Base-by-base conservation (phyloP, 768 basidiomycete genomes). In the Lactarius deliciosus region DNA sequence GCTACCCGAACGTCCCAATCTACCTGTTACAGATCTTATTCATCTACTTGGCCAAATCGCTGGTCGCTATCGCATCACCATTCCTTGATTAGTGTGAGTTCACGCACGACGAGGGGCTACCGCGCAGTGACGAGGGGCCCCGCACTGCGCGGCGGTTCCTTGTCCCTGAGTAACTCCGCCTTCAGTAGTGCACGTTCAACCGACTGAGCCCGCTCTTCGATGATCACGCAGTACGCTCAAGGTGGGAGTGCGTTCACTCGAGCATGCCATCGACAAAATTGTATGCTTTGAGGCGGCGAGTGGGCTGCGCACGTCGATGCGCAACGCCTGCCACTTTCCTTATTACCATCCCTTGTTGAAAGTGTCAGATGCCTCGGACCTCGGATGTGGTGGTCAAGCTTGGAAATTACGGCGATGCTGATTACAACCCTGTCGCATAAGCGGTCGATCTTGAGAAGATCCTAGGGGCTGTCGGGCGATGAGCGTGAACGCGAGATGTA, bases 91-190 rank as follows among this genome's bases (percentile, higher is more conserved):
- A 96, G 45, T 95, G 94, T 73, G 95, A 91, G 91, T 94, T 94
- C 73, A 94, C 92, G 0, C 89, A 93, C 64, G 88, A 90, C 70
- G 96, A 97, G 81, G 96, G 96, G 78, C 97, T 58, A n/a, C n/a
- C n/a, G n/a, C n/a, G n/a, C n/a, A n/a, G n/a, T n/a, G n/a, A n/a
- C n/a, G n/a, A n/a, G n/a, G n/a, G n/a, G n/a, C n/a, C n/a, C n/a
- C n/a, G n/a, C n/a, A n/a, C n/a, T n/a, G 92, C 94, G 0, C 83
- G 85, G 45, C 85, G 87, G 38, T 96, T 94, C 81, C 83, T 98
- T 38, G 79, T 97, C 2, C 93, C 95, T 6, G 96, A 96, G 75
- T 94, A 96, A 75, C 80, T 96, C 47, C 89, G 0, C 79, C 96
- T 59, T 76, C 83, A 10, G 77, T 81, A 0, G 78, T 81, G 1